These are phyloP conservation scores for Coemansia interrupta DNA, from an alignment of 192 early-diverging fungal species.

Conservation along the genomic window DNA sequence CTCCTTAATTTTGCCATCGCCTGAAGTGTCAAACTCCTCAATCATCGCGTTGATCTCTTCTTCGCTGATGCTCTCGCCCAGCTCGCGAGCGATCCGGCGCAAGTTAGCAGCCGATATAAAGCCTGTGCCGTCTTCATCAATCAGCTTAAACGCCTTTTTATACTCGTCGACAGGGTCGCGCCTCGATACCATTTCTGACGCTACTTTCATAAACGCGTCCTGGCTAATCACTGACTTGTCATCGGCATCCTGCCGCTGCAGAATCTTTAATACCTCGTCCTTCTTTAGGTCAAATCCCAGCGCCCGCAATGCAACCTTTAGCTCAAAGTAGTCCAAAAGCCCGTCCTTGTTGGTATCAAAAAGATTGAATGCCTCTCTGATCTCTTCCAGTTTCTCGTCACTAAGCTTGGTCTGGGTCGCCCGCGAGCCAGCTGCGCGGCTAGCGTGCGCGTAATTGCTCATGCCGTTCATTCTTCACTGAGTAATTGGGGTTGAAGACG, in stretches of 20 bases:
- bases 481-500: not conserved
- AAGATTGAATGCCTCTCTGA: conserved; percentile 60
- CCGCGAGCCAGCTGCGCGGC: conserved; percentile 4
- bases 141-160: conserved; percentile 72
- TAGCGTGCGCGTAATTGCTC: conserved; percentile 4
- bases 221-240: conserved; percentile 57
- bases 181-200: conserved; percentile 65
- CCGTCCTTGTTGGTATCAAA: conserved; percentile 69
- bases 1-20: conserved; percentile 80
- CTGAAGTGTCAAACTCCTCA: conserved; percentile 83
- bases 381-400: conserved; percentile 68
- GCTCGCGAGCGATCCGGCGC: conserved; percentile 71
- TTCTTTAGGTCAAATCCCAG: conserved; percentile 85
- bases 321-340: conserved; percentile 74
- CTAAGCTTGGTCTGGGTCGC: conserved; percentile 48
- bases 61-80: conserved; percentile 76
- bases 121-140: conserved; percentile 68
- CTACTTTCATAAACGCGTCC: conserved; percentile 69
- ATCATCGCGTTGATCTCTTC: conserved; percentile 86
- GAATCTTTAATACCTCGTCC: conserved; percentile 69
- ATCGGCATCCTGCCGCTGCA: conserved; percentile 60
- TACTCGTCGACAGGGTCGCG: conserved; percentile 81
- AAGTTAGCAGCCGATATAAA: conserved; percentile 66
- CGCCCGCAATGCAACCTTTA: conserved; percentile 82
- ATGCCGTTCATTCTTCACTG: conserved; percentile 22